Conservation (phyloP, 345 rosid genomes). For the Linum lewisii region DNA sequence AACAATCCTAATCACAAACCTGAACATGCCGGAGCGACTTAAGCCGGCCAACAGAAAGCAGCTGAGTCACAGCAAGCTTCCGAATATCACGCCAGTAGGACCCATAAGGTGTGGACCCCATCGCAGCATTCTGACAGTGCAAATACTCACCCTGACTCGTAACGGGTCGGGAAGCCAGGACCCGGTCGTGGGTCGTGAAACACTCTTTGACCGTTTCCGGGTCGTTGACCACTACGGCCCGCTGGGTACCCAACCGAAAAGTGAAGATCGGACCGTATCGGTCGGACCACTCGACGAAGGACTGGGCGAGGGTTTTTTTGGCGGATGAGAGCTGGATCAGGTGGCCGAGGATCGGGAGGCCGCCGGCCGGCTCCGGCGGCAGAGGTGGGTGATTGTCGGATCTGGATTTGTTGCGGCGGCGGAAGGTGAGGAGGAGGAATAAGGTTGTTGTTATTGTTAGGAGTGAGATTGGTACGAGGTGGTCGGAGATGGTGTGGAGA, state of each 20-base stretch:
- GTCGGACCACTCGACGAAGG: slow-evolving; percentile 17
- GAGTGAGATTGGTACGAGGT: too few relatives aligned
- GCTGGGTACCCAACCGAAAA: slow-evolving; percentile 14
- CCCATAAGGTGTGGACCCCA: slow-evolving; percentile 12
- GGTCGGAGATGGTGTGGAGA: too few relatives aligned
- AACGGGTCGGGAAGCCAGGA: slow-evolving; percentile 14
- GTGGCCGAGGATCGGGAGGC: slow-evolving; percentile 18
- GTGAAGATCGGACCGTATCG: slow-evolving; percentile 20
- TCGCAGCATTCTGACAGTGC: slow-evolving; percentile 14
- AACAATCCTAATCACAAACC: too few relatives aligned
- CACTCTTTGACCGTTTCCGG: slow-evolving; percentile 14
- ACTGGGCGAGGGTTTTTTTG: slow-evolving; percentile 18
- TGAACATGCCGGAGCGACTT: slow-evolving; percentile 15
- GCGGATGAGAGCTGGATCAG: slow-evolving; percentile 11
- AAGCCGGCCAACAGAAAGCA: slow-evolving; percentile 17
- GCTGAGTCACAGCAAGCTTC: slow-evolving; percentile 7
- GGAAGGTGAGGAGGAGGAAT: too few relatives aligned
- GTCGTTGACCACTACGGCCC: slow-evolving; percentile 11
- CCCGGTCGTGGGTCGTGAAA: slow-evolving; percentile 14
- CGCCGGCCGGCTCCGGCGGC: slow-evolving; percentile 15
- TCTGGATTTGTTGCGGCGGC: background rate
- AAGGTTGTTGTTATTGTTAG: too few relatives aligned
- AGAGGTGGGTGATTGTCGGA: background rate
- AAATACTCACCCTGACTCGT: slow-evolving; percentile 18
- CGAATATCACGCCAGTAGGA: slow-evolving; percentile 15